phyloP scores from a whole-genome alignment of 169 alveolate species.

The Eimeria brunetti region DNA sequence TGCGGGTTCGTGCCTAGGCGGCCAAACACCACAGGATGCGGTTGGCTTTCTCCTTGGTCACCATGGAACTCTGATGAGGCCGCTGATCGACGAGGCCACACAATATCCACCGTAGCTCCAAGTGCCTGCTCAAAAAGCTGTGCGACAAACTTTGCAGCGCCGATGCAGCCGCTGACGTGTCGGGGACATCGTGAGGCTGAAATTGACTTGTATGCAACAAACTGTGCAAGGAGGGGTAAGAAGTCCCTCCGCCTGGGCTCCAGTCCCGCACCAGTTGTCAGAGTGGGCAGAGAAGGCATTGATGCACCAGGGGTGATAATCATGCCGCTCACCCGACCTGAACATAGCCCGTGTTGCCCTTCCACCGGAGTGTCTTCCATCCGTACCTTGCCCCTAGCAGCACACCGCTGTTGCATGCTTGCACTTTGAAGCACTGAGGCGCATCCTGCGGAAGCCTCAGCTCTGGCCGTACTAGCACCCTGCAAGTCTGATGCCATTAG shows the following conservation, averaged over 20 bases:
- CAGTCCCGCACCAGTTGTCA: conserved; percentile 31
- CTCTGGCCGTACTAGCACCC: not conserved
- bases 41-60: conserved; percentile 56
- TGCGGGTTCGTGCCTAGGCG: conserved; percentile 79
- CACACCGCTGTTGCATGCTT: conserved; percentile 2
- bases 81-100: conserved; percentile 56
- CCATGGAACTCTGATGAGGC: conserved; percentile 53
- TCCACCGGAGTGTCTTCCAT: not conserved
- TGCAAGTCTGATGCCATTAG: not conserved
- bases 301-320: conserved; percentile 70
- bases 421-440: not conserved
- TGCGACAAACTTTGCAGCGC: conserved; percentile 59
- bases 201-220: conserved; percentile 57
- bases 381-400: not conserved
- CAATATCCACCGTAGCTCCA: conserved; percentile 70
- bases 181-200: conserved; percentile 69
- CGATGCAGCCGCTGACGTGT: conserved; percentile 53
- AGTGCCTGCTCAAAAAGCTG: conserved; percentile 71
- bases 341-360: conserved; percentile 15
- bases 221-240: conserved; percentile 47
- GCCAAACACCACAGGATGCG: conserved; percentile 81
- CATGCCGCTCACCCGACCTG: conserved; percentile 42
- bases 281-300: conserved; percentile 62
- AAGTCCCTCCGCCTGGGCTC: conserved; percentile 65
- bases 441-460: not conserved